Evolutionary conservation across 495 filamentous ascomycete species (phyloP).

Genomic region (Aspergillus sparsus): DNA sequence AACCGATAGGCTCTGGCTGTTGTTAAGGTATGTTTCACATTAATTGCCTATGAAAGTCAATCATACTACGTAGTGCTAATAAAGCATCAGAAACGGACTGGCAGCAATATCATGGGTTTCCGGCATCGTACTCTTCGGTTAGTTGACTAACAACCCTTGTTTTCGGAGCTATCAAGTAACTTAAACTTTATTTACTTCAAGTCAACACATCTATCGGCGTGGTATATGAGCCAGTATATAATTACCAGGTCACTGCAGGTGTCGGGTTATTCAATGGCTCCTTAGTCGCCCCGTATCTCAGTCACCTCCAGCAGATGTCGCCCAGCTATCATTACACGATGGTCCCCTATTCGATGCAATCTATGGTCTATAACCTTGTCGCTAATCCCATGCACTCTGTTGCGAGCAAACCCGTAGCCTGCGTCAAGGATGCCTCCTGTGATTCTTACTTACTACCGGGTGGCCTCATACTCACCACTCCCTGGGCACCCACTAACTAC

Average conservation of each 20-base stretch:
- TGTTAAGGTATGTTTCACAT: not conserved
- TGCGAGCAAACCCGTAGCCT: not conserved
- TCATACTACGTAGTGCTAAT: too few relatives aligned
- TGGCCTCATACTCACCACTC: not conserved
- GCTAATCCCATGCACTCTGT: not conserved
- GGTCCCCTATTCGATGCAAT: not conserved
- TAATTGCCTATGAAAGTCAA: not conserved
- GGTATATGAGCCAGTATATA: not conserved
- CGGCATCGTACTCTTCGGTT: slow-evolving; percentile 5
- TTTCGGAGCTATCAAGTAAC: not conserved
- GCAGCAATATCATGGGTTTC: not conserved
- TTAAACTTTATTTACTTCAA: not conserved
- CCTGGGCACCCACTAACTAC: not conserved
- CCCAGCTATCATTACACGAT: not conserved
- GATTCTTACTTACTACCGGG: not conserved
- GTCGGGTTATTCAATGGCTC: not conserved
- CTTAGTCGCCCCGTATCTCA: not conserved
- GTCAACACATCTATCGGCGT: not conserved
- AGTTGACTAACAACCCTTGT: not conserved
- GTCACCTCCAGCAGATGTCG: not conserved
- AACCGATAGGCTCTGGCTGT: not conserved
- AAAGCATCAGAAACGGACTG: not conserved
- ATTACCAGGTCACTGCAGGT: slow-evolving; percentile 2
- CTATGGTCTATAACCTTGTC: not conserved
- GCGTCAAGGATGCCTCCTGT: not conserved